phyloP scores from a whole-genome alignment of 2,329 filamentous ascomycete genomes.

The Apiospora hydei region DNA sequence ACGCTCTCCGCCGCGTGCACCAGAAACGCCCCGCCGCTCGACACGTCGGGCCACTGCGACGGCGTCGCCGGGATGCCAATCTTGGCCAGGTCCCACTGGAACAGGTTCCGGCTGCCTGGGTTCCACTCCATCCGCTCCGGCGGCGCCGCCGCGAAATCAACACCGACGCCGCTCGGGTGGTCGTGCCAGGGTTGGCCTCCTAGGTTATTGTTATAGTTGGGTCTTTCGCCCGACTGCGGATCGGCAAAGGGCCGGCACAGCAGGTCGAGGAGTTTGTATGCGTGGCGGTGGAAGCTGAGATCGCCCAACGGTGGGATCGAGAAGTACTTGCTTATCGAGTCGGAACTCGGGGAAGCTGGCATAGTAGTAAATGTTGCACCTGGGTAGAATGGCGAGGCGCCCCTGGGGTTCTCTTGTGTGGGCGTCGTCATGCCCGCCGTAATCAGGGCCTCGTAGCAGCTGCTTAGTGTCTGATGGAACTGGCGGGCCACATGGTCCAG shows the following conservation, averaged over 20 bases:
- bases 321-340: not conserved
- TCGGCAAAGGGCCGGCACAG: not conserved
- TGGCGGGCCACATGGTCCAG: not conserved
- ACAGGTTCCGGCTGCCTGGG: not conserved
- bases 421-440: not conserved
- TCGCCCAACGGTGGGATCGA: not conserved
- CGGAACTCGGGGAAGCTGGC: not conserved
- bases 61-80: not conserved
- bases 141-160: not conserved
- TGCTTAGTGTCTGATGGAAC: not conserved
- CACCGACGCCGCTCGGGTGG: not conserved
- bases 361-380: not conserved
- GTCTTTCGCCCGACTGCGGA: not conserved
- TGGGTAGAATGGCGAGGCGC: not conserved
- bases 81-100: conserved; percentile 11
- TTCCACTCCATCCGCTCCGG: not conserved
- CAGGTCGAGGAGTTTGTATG: not conserved
- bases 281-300: not conserved
- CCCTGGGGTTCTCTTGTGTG: not conserved
- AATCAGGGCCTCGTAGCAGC: not conserved
- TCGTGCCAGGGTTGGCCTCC: not conserved
- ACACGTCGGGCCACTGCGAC: not conserved
- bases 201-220: not conserved
- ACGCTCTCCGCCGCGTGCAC: not conserved
- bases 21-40: not conserved